A percentile compares a stretch with the other conserved stretches of the same genome.
Evolutionary conservation across 345 rosid genomes (phyloP).

Genomic region (Salix brachista): DNA sequence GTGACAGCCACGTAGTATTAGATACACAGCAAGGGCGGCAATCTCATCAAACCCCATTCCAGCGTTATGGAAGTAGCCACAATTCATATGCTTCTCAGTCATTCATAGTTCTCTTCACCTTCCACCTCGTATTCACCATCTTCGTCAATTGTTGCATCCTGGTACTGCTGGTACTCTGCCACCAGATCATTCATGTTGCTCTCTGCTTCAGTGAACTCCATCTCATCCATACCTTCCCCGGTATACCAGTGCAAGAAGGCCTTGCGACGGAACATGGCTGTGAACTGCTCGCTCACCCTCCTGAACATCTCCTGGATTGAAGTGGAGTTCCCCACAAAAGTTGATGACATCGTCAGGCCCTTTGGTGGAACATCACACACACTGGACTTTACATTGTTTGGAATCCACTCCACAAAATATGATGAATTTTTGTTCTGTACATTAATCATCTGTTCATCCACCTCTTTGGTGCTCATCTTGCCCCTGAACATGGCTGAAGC

Average conservation of each 20-base stretch:
- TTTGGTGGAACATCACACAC: conserved; percentile 56
- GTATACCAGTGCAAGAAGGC: conserved; percentile 98
- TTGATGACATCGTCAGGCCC: conserved; percentile 55
- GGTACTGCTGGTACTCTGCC: conserved; percentile 93
- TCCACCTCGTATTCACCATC: conserved; percentile 76
- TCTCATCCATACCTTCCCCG: conserved; percentile 97
- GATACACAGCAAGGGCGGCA: conserved; percentile 1
- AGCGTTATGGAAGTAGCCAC: background rate
- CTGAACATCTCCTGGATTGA: conserved; percentile 97
- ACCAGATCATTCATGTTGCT: conserved; percentile 97
- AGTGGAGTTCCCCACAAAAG: conserved; percentile 74
- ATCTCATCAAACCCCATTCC: conserved; percentile 10
- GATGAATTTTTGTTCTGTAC: conserved; percentile 98
- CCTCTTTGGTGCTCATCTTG: conserved; percentile 98
- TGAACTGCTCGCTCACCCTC: conserved; percentile 97
- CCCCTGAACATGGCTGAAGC: conserved; percentile 98
- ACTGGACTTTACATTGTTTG: conserved; percentile 60
- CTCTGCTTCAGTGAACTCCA: conserved; percentile 98
- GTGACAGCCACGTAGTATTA: conserved; percentile 8
- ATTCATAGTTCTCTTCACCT: conserved; percentile 37
- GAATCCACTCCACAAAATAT: conserved; percentile 96
- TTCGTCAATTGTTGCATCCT: conserved; percentile 89
- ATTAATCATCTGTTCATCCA: conserved; percentile 87
- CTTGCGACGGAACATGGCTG: conserved; percentile 94
- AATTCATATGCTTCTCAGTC: conserved; percentile 8